Conservation (phyloP, 2,329 filamentous ascomycete genomes). For the Aspergillus pseudoterreus region DNA sequence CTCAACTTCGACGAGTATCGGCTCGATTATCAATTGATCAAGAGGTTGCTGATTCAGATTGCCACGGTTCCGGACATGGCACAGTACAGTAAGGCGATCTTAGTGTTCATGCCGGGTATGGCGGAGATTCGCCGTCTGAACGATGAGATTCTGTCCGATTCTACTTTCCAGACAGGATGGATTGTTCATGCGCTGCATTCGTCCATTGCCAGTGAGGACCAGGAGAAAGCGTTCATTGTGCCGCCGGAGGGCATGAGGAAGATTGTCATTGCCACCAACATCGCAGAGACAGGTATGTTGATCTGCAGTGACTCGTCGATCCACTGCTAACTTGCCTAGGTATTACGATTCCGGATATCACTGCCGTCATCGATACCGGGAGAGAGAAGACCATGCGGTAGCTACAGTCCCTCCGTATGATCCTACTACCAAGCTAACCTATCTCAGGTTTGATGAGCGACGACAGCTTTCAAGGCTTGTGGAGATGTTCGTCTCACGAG, state of each 20-base stretch:
- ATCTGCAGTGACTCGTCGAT: not conserved
- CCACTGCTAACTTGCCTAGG: constrained; percentile 17
- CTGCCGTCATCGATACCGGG: constrained; percentile 92
- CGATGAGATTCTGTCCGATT: constrained; percentile 75
- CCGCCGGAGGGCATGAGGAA: constrained; percentile 81
- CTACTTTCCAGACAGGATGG: constrained; percentile 73
- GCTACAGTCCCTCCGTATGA: constrained; percentile 1
- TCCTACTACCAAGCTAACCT: not conserved
- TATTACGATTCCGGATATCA: constrained; percentile 97
- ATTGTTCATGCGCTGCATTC: constrained; percentile 88
- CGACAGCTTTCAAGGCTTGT: constrained; percentile 85
- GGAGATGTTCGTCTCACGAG: constrained; percentile 91
- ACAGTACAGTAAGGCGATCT: constrained; percentile 78
- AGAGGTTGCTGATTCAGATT: constrained; percentile 73
- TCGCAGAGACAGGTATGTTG: constrained; percentile 80
- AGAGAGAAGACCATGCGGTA: constrained; percentile 90
- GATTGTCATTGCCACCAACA: constrained; percentile 95
- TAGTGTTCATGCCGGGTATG: constrained; percentile 94
- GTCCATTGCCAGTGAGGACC: constrained; percentile 91
- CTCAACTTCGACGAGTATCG: constrained; percentile 82
- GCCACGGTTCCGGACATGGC: constrained; percentile 64
- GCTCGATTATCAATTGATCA: constrained; percentile 83
- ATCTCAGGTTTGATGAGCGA: constrained; percentile 75
- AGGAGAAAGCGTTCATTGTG: constrained; percentile 85
- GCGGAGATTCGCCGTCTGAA: constrained; percentile 88